phyloP scores from a whole-genome alignment of 495 filamentous ascomycete genomes.

The Cercophora sp. region DNA sequence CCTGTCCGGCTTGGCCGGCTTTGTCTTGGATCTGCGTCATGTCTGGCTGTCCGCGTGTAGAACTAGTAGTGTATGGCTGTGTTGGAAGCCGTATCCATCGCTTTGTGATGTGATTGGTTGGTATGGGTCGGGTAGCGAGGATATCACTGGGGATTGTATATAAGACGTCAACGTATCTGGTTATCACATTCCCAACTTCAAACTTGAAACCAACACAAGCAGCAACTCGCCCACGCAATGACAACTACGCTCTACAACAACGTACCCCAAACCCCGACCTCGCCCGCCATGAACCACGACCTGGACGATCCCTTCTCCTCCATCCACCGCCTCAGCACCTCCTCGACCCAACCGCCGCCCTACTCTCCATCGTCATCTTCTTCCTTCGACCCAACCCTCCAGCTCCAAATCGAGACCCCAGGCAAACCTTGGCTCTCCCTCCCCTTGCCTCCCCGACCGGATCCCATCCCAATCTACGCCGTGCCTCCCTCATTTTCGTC shows the following conservation, averaged over 20 bases:
- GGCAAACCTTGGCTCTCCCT: slow-evolving; percentile 43
- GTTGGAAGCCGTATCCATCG: slow-evolving; percentile 7
- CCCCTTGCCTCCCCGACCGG: slow-evolving; percentile 38
- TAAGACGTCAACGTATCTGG: no score
- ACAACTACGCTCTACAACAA: no score
- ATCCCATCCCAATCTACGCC: slow-evolving; percentile 44
- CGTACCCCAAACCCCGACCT: neutral
- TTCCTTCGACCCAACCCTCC: slow-evolving; percentile 32
- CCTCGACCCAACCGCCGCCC: slow-evolving; percentile 10
- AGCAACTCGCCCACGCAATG: no score
- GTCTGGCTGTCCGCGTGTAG: no score
- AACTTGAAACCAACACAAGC: no score
- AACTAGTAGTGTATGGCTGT: neutral
- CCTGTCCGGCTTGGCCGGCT: no score
- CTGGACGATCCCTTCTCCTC: slow-evolving; percentile 9
- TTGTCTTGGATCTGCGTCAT: no score
- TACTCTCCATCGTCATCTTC: slow-evolving; percentile 1
- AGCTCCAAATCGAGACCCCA: slow-evolving; percentile 42
- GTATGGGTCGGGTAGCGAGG: no score
- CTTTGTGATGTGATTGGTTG: slow-evolving; percentile 1
- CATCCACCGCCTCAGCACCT: slow-evolving; percentile 11
- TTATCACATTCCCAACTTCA: no score
- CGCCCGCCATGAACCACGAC: no score
- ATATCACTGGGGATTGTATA: no score
- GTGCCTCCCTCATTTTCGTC: slow-evolving; percentile 6